Evolutionary conservation across 208 protist species (phyloP).

Genomic region (Naegleria lovaniensis): DNA sequence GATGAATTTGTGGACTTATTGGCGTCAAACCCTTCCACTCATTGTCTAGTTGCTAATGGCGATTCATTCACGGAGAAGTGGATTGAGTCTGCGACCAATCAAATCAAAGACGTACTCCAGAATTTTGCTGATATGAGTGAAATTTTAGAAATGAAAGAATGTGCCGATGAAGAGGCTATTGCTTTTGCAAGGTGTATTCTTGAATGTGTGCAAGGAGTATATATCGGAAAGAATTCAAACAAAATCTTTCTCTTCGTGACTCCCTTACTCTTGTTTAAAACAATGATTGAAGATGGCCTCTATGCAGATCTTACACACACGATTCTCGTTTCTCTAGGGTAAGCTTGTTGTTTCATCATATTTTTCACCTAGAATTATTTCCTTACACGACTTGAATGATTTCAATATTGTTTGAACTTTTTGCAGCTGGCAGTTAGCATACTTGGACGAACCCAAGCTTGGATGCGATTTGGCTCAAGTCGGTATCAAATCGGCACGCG

Average conservation of each 20-base stretch:
- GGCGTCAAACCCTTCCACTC: not conserved
- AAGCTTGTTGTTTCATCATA: too few species aligned
- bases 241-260: constrained; percentile 8
- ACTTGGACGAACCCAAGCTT: not conserved
- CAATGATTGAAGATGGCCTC: not conserved
- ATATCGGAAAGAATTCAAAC: constrained; percentile 15
- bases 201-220: not conserved
- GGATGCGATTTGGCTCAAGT: not conserved
- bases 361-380: too few species aligned
- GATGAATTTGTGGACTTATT: not conserved
- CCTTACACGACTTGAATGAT: too few species aligned
- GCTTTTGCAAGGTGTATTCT: not conserved
- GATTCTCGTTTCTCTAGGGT: not conserved
- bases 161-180: not conserved
- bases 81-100: not conserved
- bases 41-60: constrained; percentile 17
- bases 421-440: not conserved
- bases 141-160: not conserved
- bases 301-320: not conserved
- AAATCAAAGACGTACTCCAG: not conserved
- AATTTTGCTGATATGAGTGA: not conserved
- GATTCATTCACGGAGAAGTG: not conserved
- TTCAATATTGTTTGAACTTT: not conserved
- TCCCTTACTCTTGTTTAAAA: not conserved
- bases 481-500: not conserved